Conservation (phyloP, 768 basidiomycete genomes). For the Leccinum sublutescens region DNA sequence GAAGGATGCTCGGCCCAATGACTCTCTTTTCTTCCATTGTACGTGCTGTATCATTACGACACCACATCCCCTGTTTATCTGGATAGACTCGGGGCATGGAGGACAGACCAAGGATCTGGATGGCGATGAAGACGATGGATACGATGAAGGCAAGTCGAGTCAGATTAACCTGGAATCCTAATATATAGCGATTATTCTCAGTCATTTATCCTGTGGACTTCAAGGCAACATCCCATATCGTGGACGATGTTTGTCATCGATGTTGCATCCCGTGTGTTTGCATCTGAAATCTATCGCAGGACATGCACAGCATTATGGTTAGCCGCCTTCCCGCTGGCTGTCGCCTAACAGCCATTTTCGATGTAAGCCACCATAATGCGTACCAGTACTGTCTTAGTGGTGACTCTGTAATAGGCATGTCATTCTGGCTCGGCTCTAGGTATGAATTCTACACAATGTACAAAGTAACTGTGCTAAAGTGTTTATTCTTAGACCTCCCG, state of each 20-base stretch:
- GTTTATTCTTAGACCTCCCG: conserved; percentile 51
- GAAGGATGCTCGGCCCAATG: conserved; percentile 56
- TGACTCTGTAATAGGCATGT: conserved; percentile 53
- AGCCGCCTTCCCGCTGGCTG: conserved; percentile 80
- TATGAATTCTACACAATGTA: conserved; percentile 28
- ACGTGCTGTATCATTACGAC: conserved; percentile 17
- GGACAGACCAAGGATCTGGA: conserved; percentile 83
- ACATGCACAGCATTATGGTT: conserved; percentile 80
- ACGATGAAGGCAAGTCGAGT: conserved; percentile 60
- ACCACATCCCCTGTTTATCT: not conserved
- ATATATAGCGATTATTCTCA: conserved; percentile 24
- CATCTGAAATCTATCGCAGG: conserved; percentile 34
- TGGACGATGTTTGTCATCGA: conserved; percentile 74
- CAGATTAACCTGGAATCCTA: conserved; percentile 6
- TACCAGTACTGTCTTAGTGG: not conserved
- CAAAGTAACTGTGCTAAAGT: not conserved
- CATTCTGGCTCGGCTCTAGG: conserved; percentile 90
- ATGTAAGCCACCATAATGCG: conserved; percentile 46
- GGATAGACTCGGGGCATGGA: conserved; percentile 86
- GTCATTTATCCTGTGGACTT: conserved; percentile 86
- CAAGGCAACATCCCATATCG: conserved; percentile 69
- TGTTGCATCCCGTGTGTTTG: not conserved
- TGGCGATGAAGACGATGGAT: conserved; percentile 84
- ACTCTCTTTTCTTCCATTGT: conserved; percentile 93
- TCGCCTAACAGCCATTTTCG: conserved; percentile 80